Conservation (phyloP, 805 yeast species). For the Wickerhamia fluorescens region DNA sequence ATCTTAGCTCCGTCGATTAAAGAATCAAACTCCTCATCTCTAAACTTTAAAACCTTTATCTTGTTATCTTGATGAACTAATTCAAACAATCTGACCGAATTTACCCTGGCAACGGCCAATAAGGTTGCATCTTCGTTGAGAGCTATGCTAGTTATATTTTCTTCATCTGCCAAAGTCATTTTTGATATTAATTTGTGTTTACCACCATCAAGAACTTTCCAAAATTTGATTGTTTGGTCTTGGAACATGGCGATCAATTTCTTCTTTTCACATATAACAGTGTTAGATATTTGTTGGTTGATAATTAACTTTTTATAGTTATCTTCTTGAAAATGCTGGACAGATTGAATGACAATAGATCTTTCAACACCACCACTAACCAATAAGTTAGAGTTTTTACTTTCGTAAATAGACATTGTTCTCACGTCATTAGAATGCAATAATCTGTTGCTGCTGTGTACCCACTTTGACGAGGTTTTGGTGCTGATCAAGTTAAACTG, state of each 20-base stretch:
- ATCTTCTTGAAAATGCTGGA: conserved; percentile 63
- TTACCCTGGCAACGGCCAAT: conserved; percentile 65
- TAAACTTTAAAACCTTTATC: conserved; percentile 46
- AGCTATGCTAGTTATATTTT: conserved; percentile 64
- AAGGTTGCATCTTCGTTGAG: conserved; percentile 59
- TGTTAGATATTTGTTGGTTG: conserved; percentile 49
- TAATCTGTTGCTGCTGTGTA: conserved; percentile 64
- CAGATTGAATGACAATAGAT: conserved; percentile 57
- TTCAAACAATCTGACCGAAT: conserved; percentile 61
- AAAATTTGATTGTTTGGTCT: conserved; percentile 73
- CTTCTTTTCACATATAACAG: conserved; percentile 39
- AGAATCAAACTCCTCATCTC: conserved; percentile 34
- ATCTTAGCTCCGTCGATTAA: conserved; percentile 50
- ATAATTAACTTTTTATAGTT: conserved; percentile 64
- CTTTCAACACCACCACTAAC: conserved; percentile 83
- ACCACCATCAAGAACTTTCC: conserved; percentile 47
- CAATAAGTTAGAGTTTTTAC: conserved; percentile 59
- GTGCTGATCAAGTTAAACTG: conserved; percentile 48
- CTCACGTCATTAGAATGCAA: conserved; percentile 85
- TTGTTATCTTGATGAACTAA: conserved; percentile 38
- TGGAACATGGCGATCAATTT: conserved; percentile 70
- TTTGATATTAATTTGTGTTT: conserved; percentile 58
- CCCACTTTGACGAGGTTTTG: conserved; percentile 51
- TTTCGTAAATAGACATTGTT: conserved; percentile 61
- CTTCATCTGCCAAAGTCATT: conserved; percentile 64